phyloP scores from a whole-genome alignment of 176 grass and related monocot genomes.

The Lolium multiflorum region DNA sequence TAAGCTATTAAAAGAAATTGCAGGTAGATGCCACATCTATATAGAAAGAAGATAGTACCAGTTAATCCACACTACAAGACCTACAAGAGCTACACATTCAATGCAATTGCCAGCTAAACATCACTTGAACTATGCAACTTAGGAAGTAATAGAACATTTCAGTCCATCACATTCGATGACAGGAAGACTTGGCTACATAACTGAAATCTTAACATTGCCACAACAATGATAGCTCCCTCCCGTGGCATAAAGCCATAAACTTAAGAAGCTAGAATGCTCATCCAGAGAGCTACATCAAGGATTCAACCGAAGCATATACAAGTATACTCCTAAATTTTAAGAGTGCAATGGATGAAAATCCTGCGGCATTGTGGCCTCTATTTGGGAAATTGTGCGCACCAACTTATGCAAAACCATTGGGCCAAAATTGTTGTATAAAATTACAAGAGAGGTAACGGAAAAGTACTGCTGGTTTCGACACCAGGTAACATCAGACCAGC shows the following conservation, averaged over 20 bases:
- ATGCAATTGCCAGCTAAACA: background rate
- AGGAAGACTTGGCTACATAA: background rate
- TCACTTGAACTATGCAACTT: background rate
- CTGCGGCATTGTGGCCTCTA: background rate
- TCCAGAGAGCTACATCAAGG: background rate
- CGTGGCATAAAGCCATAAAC: background rate
- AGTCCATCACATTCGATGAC: background rate
- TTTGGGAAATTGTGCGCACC: background rate
- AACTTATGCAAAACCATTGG: background rate
- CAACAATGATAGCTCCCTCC: background rate
- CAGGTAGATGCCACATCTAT: background rate
- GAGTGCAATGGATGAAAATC: background rate
- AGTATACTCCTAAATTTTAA: conserved; percentile 13
- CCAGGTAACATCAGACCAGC: background rate
- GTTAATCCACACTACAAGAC: background rate
- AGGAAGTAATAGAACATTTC: background rate
- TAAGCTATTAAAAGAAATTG: background rate
- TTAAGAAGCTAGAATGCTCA: background rate
- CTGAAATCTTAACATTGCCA: background rate
- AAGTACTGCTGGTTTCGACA: background rate
- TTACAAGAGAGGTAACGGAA: background rate
- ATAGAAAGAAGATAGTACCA: background rate
- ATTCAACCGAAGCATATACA: background rate
- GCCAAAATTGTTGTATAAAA: background rate
- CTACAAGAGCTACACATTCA: background rate